Evolutionary conservation across 352 stramenopile species (phyloP), one percentile per base, ranked within the genome.

Genomic region (Globisporangium splendens): DNA sequence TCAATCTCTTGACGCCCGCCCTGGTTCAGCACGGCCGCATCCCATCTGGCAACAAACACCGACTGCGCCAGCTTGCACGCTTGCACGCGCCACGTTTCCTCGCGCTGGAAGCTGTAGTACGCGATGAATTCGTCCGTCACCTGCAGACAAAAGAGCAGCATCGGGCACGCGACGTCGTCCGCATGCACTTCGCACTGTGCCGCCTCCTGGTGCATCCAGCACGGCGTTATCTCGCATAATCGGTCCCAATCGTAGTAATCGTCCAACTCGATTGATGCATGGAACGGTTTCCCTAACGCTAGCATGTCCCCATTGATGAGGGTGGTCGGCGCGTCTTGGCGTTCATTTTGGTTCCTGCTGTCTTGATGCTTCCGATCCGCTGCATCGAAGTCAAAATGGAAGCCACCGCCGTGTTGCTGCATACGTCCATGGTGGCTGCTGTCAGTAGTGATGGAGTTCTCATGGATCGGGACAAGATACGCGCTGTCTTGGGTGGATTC

Each of bases 101-200:
- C 58, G 0, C 42, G 62, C 42, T 68, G 56, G 54, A 70, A 69
- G 53, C 64, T 57, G 46, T 70, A 64, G 18, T 56, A 66, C 1
- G 73, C 66, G 43, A 95, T 75, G 55, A 86, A 90, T 58, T 93
- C 75, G 62, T 95, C 79, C 22, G 93, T 54, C 22, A 68, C 74
- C 60, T 93, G 83, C 14, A 92, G 62, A 35, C 75, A 88, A 52
- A 92, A 91, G 12, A 91, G 63, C 54, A 95, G 53, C 67, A 89
- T 85, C 1, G 85, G 83, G 18, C 79, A 68, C 22, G 44, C 58
- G 14, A 83, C 68, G 0, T 56, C n/a, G 6, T 66, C 53, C 0
- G 15, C 28, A 46, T 91, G 80, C 12, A 91, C 59, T 15, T 52
- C 43, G 42, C 82, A 93, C n/a, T 48, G 68, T 8, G 60, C 33